These are phyloP conservation scores for Recurvomyces mirabilis DNA, from an alignment of 495 filamentous ascomycete genomes.

Conservation along the genomic window DNA sequence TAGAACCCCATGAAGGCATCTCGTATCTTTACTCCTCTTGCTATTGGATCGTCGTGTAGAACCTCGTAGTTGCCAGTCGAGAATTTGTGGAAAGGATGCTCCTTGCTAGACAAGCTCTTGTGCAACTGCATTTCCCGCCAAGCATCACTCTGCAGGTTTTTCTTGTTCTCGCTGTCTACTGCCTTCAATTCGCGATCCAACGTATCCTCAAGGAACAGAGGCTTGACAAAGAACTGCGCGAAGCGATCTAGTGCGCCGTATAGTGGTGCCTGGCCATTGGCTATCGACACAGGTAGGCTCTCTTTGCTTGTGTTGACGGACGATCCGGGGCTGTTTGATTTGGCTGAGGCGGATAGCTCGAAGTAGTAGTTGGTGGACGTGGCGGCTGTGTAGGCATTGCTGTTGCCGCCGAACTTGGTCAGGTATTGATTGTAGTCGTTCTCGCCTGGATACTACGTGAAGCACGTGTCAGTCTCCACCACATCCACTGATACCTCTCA, in stretches of 20 bases:
- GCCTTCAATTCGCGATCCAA: conserved; percentile 84
- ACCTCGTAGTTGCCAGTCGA: conserved; percentile 89
- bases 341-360: conserved; percentile 66
- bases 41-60: conserved; percentile 71
- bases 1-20: conserved; percentile 94
- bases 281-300: conserved; percentile 9
- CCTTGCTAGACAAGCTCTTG: conserved; percentile 79
- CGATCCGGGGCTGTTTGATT: conserved; percentile 19
- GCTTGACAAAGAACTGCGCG: conserved; percentile 92
- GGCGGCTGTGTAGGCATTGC: conserved; percentile 87
- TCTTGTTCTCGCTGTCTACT: conserved; percentile 98
- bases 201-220: conserved; percentile 80
- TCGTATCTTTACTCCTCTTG: conserved; percentile 73
- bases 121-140: conserved; percentile 91
- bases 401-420: conserved; percentile 73
- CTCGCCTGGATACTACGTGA: conserved; percentile 69
- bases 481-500: neutral
- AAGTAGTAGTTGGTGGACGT: conserved; percentile 98
- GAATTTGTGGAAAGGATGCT: conserved; percentile 92
- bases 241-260: conserved; percentile 90
- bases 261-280: conserved; percentile 49
- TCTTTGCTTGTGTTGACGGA: conserved; percentile 18
- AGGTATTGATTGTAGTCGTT: conserved; percentile 95
- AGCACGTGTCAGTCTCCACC: conserved; percentile 13
- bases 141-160: conserved; percentile 90